Evolutionary conservation across 805 yeast genomes (phyloP), one percentile per base, ranked within the genome.

Genomic region (Wickerhamomyces rabaulensis): DNA sequence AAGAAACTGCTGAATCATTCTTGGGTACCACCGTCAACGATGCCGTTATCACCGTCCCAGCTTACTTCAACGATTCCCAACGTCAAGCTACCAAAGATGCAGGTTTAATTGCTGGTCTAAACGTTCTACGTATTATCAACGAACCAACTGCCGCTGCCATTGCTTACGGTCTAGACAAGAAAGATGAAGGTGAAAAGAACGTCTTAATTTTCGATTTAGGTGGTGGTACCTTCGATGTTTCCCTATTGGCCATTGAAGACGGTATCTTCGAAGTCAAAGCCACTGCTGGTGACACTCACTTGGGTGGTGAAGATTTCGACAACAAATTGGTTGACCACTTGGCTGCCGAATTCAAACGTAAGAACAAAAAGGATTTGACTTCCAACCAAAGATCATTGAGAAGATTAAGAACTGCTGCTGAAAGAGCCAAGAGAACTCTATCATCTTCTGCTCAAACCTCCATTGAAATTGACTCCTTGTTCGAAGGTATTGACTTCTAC

Each of bases 181-280:
- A 75, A 53, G 79, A 83, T 67, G 79, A 78, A 68, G 81, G 80
- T 63, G 95, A 87, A 75, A 84, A 84, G 78, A 83, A 86, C 71
- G 91, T 89, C 51, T 78, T 89, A 64, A 89, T 88, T 64, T 88
- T 88, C 79, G 96, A 88, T 74, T 78, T 88, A 65, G 96, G 96
- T 80, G 96, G 96, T 74, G 96, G 96, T 79, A 89, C 96, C 64
- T 89, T 89, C 74, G 97, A 89, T 87, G 96, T 90, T 55, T 89
- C 96, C 41, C 75, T 89, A 61, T 78, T 89, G 62, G 81, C 87
- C 67, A 88, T 89, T 69, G 92, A 90, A 69, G 96, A 92, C 64
- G 96, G 96, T 83, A 89, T 89, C 65, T 89, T 89, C 78, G 90
- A 90, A 67, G 96, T 89, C 64, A 89, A 89, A 79, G 94, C 96